These are phyloP conservation scores for Bertia moriformis DNA, from an alignment of 2,329 filamentous ascomycete species.

Conservation along the genomic window DNA sequence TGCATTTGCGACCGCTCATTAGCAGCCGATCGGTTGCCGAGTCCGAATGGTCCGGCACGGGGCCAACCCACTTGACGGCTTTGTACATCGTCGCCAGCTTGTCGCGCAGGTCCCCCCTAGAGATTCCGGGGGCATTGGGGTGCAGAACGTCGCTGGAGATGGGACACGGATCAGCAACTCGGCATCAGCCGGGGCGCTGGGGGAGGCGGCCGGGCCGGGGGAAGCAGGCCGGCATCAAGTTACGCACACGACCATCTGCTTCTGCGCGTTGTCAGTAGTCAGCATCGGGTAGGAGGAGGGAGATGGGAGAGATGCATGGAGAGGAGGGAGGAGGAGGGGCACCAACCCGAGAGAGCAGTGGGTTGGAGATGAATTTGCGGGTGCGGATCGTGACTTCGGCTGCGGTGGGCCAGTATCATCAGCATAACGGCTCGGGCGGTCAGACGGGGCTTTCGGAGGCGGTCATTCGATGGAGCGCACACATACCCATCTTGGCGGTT, in stretches of 20 bases:
- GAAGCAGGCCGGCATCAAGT: slow-evolving; percentile 2
- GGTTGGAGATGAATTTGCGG: slow-evolving; percentile 99
- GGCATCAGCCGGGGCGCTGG: slow-evolving; percentile 1
- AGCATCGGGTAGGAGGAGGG: slow-evolving; percentile 1
- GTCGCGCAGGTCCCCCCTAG: slow-evolving; percentile 93
- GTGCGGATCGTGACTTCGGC: slow-evolving; percentile 87
- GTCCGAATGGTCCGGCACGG: too few relatives aligned
- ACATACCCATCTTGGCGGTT: too few relatives aligned
- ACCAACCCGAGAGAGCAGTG: too few relatives aligned
- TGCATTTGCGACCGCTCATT: too few relatives aligned
- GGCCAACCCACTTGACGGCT: slow-evolving; percentile 87
- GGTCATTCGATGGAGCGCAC: too few relatives aligned
- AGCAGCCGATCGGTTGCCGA: too few relatives aligned
- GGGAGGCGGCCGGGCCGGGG: too few relatives aligned
- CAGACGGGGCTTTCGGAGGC: too few relatives aligned
- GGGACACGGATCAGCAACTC: slow-evolving; percentile 2
- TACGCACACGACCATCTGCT: neutral
- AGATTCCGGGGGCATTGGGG: slow-evolving; percentile 94
- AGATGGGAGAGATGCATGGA: slow-evolving; percentile 9
- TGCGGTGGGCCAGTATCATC: too few relatives aligned
- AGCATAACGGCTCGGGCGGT: too few relatives aligned
- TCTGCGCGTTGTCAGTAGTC: too few relatives aligned
- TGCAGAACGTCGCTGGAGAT: slow-evolving; percentile 86
- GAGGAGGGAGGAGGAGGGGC: too few relatives aligned
- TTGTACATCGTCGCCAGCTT: slow-evolving; percentile 97